phyloP scores from a whole-genome alignment of 1,139 yeast species.

The Magnusiomyces ingens region DNA sequence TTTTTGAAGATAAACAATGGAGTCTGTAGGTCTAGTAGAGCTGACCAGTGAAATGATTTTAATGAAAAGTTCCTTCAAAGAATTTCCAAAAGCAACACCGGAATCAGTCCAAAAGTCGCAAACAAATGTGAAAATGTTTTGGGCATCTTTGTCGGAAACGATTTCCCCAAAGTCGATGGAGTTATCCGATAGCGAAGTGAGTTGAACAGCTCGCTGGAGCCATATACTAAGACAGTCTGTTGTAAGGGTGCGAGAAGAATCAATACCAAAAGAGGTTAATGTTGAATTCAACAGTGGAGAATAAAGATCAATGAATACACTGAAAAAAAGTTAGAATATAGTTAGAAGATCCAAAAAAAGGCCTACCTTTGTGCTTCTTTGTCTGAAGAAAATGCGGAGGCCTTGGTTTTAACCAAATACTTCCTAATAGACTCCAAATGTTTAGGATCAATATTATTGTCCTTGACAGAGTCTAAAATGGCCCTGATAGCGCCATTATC shows the following conservation, averaged over 20 bases:
- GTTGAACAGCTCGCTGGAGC: slow-evolving; percentile 48
- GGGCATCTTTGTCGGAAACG: slow-evolving; percentile 30
- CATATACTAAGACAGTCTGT: slow-evolving; percentile 62
- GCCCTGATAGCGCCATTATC: not conserved
- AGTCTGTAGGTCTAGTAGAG: slow-evolving; percentile 15
- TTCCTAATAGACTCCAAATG: slow-evolving; percentile 15
- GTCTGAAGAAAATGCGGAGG: slow-evolving; percentile 9
- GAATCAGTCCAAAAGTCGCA: slow-evolving; percentile 67
- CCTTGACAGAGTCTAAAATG: slow-evolving; percentile 2
- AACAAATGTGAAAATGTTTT: slow-evolving; percentile 46
- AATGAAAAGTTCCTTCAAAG: slow-evolving; percentile 51
- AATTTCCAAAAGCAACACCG: slow-evolving; percentile 62
- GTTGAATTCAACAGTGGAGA: slow-evolving; percentile 20
- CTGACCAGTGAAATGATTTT: slow-evolving; percentile 43
- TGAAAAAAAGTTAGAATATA: slow-evolving; percentile 7
- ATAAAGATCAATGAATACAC: slow-evolving; percentile 11
- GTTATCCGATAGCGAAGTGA: slow-evolving; percentile 13
- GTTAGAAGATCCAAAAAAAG: not conserved
- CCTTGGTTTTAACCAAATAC: slow-evolving; percentile 17
- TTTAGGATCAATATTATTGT: slow-evolving; percentile 7
- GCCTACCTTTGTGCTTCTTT: slow-evolving; percentile 10
- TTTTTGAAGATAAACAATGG: slow-evolving; percentile 24
- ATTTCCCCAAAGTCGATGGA: slow-evolving; percentile 11
- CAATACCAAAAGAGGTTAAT: slow-evolving; percentile 28
- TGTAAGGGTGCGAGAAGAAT: slow-evolving; percentile 37